phyloP scores from a whole-genome alignment of 208 protist species.

The Vickermania spadyakhi region DNA sequence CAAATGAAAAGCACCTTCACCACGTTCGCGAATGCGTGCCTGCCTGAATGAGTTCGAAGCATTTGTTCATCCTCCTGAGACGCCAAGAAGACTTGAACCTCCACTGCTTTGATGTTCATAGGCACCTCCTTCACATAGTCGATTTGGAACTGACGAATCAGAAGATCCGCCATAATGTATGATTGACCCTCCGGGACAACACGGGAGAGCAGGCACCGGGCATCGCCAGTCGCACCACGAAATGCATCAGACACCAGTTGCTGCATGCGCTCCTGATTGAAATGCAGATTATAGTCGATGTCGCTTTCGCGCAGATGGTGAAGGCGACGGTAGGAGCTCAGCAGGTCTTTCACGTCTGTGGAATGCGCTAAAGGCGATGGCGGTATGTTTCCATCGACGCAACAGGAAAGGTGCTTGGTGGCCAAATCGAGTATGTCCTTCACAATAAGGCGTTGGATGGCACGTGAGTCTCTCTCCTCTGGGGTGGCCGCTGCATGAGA shows the following conservation, averaged over 20 bases:
- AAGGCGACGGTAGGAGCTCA: conserved; percentile 7
- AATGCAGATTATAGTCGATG: conserved; percentile 73
- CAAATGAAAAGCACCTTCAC: neutral
- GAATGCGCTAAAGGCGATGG: neutral
- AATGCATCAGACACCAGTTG: conserved; percentile 46
- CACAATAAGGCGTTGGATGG: neutral
- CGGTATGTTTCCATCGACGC: neutral
- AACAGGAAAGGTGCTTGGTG: neutral
- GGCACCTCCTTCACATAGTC: conserved; percentile 66
- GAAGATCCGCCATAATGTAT: conserved; percentile 27
- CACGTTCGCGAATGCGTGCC: neutral
- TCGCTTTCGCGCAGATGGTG: conserved; percentile 46
- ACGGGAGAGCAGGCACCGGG: conserved; percentile 19
- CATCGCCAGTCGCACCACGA: conserved; percentile 19
- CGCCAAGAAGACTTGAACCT: conserved; percentile 1
- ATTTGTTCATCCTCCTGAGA: neutral
- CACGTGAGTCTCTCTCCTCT: neutral
- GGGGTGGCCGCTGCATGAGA: neutral
- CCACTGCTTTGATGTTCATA: conserved; percentile 16
- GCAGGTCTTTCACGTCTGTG: neutral
- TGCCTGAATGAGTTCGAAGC: neutral
- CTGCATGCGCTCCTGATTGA: conserved; percentile 53
- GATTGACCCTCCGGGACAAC: conserved; percentile 13
- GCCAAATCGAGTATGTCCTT: neutral
- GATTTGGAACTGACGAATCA: conserved; percentile 42